phyloP scores from a whole-genome alignment of 768 basidiomycete species.

The Termitomyces titanicus region DNA sequence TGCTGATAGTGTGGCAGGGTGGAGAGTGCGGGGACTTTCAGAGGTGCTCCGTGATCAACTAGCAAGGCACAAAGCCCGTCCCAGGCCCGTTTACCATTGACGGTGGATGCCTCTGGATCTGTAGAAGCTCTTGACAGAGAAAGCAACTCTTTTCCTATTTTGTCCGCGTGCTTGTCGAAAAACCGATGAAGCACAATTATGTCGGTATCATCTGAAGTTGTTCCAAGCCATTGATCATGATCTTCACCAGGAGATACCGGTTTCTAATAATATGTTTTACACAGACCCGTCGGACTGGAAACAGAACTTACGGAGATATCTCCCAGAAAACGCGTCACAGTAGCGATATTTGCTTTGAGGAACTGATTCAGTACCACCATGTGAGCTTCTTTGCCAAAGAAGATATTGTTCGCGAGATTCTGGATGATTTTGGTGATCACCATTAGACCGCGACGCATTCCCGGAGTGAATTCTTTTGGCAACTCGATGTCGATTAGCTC shows the following conservation, averaged over 20 bases:
- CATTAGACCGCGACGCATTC: slow-evolving; percentile 76
- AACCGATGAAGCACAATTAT: slow-evolving; percentile 81
- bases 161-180: slow-evolving; percentile 81
- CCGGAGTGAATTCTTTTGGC: slow-evolving; percentile 52
- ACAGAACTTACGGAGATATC: slow-evolving; percentile 58
- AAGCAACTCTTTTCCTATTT: slow-evolving; percentile 82
- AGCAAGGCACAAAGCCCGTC: slow-evolving; percentile 74
- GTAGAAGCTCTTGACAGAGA: slow-evolving; percentile 59
- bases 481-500: slow-evolving; percentile 82
- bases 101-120: slow-evolving; percentile 52
- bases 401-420: slow-evolving; percentile 90
- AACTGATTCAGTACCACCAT: slow-evolving; percentile 82
- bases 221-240: slow-evolving; percentile 68
- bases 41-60: slow-evolving; percentile 71
- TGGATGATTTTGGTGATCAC: slow-evolving; percentile 90
- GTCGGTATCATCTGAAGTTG: slow-evolving; percentile 81
- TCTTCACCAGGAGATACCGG: slow-evolving; percentile 42
- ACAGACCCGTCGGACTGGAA: not conserved
- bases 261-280: slow-evolving; percentile 26
- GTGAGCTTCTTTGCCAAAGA: slow-evolving; percentile 87
- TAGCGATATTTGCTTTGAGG: slow-evolving; percentile 62
- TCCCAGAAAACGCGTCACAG: slow-evolving; percentile 73
- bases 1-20: slow-evolving; percentile 45
- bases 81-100: slow-evolving; percentile 80
- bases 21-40: slow-evolving; percentile 66